Evolutionary conservation across 2,329 filamentous ascomycete genomes (phyloP).

Genomic region (Eutypella sp.): DNA sequence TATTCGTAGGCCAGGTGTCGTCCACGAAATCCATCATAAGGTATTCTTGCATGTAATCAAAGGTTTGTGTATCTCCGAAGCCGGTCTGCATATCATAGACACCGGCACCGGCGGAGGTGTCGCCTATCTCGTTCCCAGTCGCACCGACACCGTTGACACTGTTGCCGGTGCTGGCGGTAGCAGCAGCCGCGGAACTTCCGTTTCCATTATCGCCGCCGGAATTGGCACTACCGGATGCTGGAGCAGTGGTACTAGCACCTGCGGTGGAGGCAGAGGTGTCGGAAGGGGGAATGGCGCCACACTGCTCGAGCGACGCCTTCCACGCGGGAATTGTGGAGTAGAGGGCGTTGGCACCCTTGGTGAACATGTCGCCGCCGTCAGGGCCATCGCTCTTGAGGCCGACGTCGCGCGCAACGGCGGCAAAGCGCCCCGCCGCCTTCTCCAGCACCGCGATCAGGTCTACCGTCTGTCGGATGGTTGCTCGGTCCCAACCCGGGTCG

Average conservation of each 20-base stretch:
- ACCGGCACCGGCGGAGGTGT: background rate
- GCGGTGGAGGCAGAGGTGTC: background rate
- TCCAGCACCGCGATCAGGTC: constrained; percentile 19
- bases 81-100: background rate
- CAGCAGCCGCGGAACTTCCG: too few relatives aligned
- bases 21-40: constrained; percentile 6
- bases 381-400: constrained; percentile 12
- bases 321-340: constrained; percentile 16
- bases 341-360: constrained; percentile 15
- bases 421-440: constrained; percentile 12
- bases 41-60: constrained; percentile 1
- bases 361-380: constrained; percentile 14
- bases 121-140: too few relatives aligned
- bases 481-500: constrained; percentile 23
- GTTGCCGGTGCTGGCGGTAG: too few relatives aligned
- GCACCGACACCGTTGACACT: background rate
- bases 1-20: constrained; percentile 6
- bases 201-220: background rate
- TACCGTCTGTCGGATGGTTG: constrained; percentile 9
- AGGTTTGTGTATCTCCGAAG: too few relatives aligned
- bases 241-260: background rate
- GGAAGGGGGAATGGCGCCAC: constrained; percentile 1
- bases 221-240: background rate
- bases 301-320: constrained; percentile 16
- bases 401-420: constrained; percentile 11